Percentiles rank a stretch among this genome's conserved stretches.
Evolutionary conservation across 495 filamentous ascomycete species (phyloP).

Genomic region (Podospora pseudocomata): DNA sequence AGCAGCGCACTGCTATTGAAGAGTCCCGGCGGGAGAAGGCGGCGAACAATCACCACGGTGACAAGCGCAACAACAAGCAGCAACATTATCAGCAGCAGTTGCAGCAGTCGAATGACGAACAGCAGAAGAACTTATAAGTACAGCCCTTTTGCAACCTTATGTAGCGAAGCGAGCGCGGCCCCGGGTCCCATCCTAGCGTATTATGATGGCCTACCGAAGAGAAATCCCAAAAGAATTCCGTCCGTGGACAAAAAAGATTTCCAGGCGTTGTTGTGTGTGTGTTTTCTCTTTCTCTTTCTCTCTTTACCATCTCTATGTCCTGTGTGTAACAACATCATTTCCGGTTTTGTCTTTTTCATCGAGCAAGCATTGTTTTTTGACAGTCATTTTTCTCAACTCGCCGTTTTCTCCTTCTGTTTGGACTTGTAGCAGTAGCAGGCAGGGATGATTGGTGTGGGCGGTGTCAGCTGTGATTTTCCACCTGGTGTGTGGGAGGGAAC

Average conservation of each 20-base stretch:
- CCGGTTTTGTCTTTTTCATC: background rate
- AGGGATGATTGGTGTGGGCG: background rate
- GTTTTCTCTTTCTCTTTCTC: background rate
- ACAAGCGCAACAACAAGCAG: slow-evolving; percentile 37
- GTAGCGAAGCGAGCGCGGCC: background rate
- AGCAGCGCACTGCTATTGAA: slow-evolving; percentile 75
- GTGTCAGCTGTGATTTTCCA: background rate
- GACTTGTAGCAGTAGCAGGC: background rate
- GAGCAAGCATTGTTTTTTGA: background rate
- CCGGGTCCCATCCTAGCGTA: background rate
- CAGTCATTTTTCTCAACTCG: slow-evolving; percentile 3
- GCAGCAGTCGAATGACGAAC: slow-evolving; percentile 24
- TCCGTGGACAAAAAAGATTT: background rate
- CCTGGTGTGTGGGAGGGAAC: no score
- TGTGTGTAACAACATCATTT: background rate
- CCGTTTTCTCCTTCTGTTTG: background rate
- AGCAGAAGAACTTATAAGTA: slow-evolving; percentile 21
- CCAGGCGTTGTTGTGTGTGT: background rate
- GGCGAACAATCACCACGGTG: slow-evolving; percentile 44
- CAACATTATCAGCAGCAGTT: slow-evolving; percentile 30
- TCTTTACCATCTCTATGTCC: background rate
- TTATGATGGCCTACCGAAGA: background rate
- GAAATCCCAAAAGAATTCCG: background rate
- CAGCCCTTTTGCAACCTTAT: background rate
- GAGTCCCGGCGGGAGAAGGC: slow-evolving; percentile 77